Conservation (phyloP, 2,329 filamentous ascomycete species). For the Cladosporium cucumerinum region DNA sequence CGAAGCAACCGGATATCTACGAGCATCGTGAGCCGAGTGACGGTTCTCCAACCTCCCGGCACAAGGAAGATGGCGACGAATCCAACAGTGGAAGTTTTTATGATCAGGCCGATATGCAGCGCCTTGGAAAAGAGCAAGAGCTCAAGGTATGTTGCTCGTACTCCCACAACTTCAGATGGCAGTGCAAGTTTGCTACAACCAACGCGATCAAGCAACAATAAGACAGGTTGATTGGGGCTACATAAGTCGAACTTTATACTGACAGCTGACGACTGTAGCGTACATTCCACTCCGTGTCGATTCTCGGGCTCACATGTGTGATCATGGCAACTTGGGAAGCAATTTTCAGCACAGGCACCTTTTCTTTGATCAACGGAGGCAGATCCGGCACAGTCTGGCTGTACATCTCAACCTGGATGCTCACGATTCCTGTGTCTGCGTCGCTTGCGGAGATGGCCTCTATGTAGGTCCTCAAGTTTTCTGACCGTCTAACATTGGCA, state of each 20-base stretch:
- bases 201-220: not conserved
- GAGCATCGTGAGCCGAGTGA: not conserved
- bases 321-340: conserved; percentile 18
- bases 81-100: not conserved
- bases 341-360: not conserved
- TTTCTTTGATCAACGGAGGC: conserved; percentile 32
- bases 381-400: conserved; percentile 30
- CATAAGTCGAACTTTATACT: not conserved
- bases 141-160: conserved; percentile 3
- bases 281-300: conserved; percentile 16
- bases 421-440: conserved; percentile 28
- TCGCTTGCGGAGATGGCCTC: conserved; percentile 35
- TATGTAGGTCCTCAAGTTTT: conserved; percentile 19
- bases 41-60: not conserved
- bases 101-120: conserved; percentile 14
- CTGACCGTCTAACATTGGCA: not conserved
- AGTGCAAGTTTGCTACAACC: not conserved
- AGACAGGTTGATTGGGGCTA: not conserved
- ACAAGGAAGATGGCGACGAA: not conserved
- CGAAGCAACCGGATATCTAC: not conserved
- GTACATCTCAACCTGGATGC: conserved; percentile 29
- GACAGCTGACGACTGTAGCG: conserved; percentile 1
- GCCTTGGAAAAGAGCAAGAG: conserved; percentile 16
- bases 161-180: not conserved
- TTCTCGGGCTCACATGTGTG: conserved; percentile 17